phyloP scores from a whole-genome alignment of 306 rosid genomes.

The Begonia fuchsioides region DNA sequence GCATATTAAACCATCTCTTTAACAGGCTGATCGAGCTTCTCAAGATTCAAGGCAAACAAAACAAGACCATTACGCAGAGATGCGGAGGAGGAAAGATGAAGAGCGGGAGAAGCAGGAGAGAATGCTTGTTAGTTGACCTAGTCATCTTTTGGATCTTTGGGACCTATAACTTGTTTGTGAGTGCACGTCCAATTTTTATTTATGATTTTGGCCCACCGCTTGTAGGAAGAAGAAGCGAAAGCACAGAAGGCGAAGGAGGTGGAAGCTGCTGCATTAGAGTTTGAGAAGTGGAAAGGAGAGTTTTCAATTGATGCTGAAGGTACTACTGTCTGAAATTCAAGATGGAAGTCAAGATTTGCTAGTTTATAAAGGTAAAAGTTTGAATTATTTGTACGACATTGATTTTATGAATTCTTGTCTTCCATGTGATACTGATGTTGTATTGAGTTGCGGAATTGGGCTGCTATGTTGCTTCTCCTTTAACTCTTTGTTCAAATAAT shows the following conservation, averaged over 20 bases:
- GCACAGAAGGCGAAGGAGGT: conserved; percentile 88
- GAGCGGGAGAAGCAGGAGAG: conserved; percentile 77
- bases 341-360: conserved; percentile 62
- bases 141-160: conserved; percentile 4
- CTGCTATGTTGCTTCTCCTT: too few relatives aligned
- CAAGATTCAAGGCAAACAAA: conserved; percentile 58
- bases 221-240: conserved; percentile 85
- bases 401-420: neutral
- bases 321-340: conserved; percentile 59
- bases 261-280: conserved; percentile 88
- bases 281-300: conserved; percentile 96
- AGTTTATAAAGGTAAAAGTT: conserved; percentile 57
- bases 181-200: conserved; percentile 8
- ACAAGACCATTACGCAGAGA: conserved; percentile 73
- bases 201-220: conserved; percentile 12
- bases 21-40: conserved; percentile 71
- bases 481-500: neutral
- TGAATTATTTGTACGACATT: too few relatives aligned
- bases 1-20: neutral
- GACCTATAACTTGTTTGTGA: conserved; percentile 4
- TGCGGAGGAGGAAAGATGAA: conserved; percentile 84
- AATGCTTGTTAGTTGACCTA: conserved; percentile 37
- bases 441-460: too few relatives aligned
- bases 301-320: conserved; percentile 95
- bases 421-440: neutral